Evolutionary conservation across 148 eudicot genomes (phyloP).

Genomic region (Diospyros lotus): DNA sequence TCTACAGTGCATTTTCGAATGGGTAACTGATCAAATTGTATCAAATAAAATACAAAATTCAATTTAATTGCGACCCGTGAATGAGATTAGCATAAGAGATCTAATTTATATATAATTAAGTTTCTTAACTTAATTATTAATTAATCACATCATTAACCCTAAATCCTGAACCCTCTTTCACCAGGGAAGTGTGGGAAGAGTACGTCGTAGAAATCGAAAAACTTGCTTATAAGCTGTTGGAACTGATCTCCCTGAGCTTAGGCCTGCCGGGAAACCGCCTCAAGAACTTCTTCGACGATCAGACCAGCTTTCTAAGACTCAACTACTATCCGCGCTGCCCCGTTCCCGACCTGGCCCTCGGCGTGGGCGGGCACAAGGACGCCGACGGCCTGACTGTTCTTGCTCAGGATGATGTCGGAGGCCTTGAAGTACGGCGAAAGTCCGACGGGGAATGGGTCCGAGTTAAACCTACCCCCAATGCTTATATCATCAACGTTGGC

Average conservation of each 20-base stretch:
- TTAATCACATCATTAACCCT: too few species aligned
- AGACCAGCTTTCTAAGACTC: slow-evolving; percentile 45
- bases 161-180: too few species aligned
- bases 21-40: too few species aligned
- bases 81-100: too few species aligned
- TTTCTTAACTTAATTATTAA: too few species aligned
- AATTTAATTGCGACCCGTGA: too few species aligned
- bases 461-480: slow-evolving; percentile 57
- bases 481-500: slow-evolving; percentile 70
- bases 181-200: slow-evolving; percentile 56
- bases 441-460: slow-evolving; percentile 68
- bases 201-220: slow-evolving; percentile 50
- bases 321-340: slow-evolving; percentile 76
- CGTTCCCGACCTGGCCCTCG: slow-evolving; percentile 55
- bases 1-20: too few species aligned
- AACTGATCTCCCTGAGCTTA: slow-evolving; percentile 64
- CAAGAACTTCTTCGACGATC: slow-evolving; percentile 38
- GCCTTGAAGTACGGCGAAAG: slow-evolving; percentile 68
- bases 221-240: slow-evolving; percentile 41
- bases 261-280: slow-evolving; percentile 36
- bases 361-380: slow-evolving; percentile 76
- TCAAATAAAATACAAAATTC: too few species aligned
- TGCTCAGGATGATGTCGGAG: slow-evolving; percentile 83
- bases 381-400: slow-evolving; percentile 66
- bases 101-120: too few species aligned